Evolutionary conservation across 768 basidiomycete species (phyloP), one percentile per base, ranked within the genome.

Genomic region (Termitomyces sp.): DNA sequence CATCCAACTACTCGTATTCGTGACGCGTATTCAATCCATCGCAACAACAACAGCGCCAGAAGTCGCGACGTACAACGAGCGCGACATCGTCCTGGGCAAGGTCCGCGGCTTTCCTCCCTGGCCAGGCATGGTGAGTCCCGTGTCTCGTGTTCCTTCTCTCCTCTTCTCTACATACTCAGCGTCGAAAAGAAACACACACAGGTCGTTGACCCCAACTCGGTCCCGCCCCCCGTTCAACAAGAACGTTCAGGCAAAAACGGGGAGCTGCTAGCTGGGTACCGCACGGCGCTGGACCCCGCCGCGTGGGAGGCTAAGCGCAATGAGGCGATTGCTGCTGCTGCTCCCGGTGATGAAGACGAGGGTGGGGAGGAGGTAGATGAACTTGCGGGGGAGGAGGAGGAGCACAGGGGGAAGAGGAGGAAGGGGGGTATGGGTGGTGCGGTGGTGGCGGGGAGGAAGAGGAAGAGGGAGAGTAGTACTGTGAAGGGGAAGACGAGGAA

Each of bases 21-120:
- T n/a, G n/a, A n/a, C n/a, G n/a, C n/a, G n/a, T n/a, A n/a, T n/a
- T n/a, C n/a, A n/a, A n/a, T n/a, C n/a, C 28, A 28, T 28, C 28
- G 28, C 28, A 28, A 28, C 28, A 28, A 28, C 28, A 28, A 28
- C 28, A 28, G 36, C 36, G 42, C 45, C 22, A 81, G 80, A 79
- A 78, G 75, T 77, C 63, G 71, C 79, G 13, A 78, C 78, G 50
- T 96, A 91, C 73, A 81, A 82, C 24, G 71, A 82, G 58, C 88
- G 90, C 75, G 95, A 98, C 70, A 80, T 94, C 67, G 94, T 98
- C 42, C 85, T 98, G 63, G 94, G 85, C 28, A 96, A 96, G 80
- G 78, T 99, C 72, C 92, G 92, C 78, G 97, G 96, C 12, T 98
- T 81, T 78, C 94, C 97, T 2, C 83, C 91, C 4, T 99, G 97